phyloP scores from a whole-genome alignment of 2,329 filamentous ascomycete genomes.

The Aspergillus ibericus region DNA sequence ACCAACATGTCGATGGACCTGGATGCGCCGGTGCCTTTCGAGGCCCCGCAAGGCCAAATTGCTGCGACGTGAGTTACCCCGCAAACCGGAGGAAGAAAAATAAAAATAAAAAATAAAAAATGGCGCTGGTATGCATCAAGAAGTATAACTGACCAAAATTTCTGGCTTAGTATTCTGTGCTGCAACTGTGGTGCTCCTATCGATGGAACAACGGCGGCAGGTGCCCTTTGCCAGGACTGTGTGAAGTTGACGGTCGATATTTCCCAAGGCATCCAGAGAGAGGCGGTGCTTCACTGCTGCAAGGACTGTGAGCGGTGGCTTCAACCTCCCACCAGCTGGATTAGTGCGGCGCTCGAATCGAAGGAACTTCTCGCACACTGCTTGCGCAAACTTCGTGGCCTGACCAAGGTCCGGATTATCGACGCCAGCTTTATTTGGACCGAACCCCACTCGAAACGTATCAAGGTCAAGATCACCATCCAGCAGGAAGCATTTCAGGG shows the following conservation, averaged over 20 bases:
- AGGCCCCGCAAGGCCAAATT: conserved; percentile 33
- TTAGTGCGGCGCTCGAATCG: conserved; percentile 80
- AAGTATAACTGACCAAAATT: conserved; percentile 15
- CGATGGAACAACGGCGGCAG: conserved; percentile 81
- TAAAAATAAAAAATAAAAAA: conserved; percentile 16
- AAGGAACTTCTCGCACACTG: conserved; percentile 91
- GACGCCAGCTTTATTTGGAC: conserved; percentile 98
- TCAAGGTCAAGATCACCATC: conserved; percentile 94
- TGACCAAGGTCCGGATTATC: conserved; percentile 89
- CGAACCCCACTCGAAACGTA: conserved; percentile 87
- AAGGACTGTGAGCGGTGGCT: conserved; percentile 94
- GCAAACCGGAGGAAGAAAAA: conserved; percentile 13
- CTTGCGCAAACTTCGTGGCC: conserved; percentile 78
- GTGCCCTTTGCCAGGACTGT: conserved; percentile 93
- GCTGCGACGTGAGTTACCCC: conserved; percentile 51
- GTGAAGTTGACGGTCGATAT: conserved; percentile 94
- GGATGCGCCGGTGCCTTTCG: conserved; percentile 56
- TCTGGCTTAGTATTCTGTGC: conserved; percentile 73
- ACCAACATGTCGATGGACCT: conserved; percentile 54
- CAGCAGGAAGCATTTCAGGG: conserved; percentile 69
- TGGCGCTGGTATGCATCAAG: background rate
- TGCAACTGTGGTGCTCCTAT: conserved; percentile 97
- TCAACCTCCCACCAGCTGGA: conserved; percentile 80
- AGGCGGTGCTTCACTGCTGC: conserved; percentile 88
- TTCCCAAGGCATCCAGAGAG: conserved; percentile 84